These are phyloP conservation scores for Physocladia obscura DNA, from an alignment of 192 early-diverging fungal species.

Conservation along the genomic window DNA sequence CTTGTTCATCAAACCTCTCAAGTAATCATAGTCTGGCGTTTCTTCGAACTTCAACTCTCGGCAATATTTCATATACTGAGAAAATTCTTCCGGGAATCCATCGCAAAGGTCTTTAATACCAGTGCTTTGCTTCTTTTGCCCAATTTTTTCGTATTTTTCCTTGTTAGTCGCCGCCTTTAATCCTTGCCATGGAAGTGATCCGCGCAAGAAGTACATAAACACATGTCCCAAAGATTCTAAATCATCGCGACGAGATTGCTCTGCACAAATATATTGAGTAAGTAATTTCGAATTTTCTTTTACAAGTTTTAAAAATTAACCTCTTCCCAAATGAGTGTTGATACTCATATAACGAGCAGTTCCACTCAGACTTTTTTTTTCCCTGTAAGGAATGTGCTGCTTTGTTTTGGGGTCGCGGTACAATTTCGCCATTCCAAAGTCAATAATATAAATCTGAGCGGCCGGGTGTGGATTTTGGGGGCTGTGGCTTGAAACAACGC, in stretches of 20 bases:
- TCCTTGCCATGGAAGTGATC: conserved; percentile 95
- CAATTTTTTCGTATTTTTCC: conserved; percentile 99
- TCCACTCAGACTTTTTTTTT: conserved; percentile 91
- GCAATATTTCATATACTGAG: conserved; percentile 83
- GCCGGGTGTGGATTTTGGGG: conserved; percentile 61
- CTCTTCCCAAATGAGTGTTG: conserved; percentile 96
- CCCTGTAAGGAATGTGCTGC: conserved; percentile 96
- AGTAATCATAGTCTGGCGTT: conserved; percentile 92
- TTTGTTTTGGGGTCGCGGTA: conserved; percentile 96
- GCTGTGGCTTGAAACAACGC: conserved; percentile 51
- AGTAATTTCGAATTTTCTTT: conserved; percentile 96
- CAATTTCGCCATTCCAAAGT: conserved; percentile 99
- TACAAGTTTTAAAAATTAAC: conserved; percentile 67
- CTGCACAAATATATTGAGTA: conserved; percentile 90
- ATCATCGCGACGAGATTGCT: conserved; percentile 97
- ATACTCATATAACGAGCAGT: conserved; percentile 99
- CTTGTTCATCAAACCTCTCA: conserved; percentile 83
- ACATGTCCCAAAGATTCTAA: conserved; percentile 97
- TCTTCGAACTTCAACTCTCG: conserved; percentile 93
- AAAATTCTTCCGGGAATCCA: conserved; percentile 91
- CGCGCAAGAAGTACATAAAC: conserved; percentile 97
- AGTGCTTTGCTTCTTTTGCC: conserved; percentile 95
- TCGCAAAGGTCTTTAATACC: conserved; percentile 89
- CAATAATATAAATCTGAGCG: conserved; percentile 81
- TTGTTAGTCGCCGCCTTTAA: conserved; percentile 98